These are phyloP conservation scores for Naganishia sp. DNA, from an alignment of 1,284 basidiomycete species.

Conservation along the genomic window DNA sequence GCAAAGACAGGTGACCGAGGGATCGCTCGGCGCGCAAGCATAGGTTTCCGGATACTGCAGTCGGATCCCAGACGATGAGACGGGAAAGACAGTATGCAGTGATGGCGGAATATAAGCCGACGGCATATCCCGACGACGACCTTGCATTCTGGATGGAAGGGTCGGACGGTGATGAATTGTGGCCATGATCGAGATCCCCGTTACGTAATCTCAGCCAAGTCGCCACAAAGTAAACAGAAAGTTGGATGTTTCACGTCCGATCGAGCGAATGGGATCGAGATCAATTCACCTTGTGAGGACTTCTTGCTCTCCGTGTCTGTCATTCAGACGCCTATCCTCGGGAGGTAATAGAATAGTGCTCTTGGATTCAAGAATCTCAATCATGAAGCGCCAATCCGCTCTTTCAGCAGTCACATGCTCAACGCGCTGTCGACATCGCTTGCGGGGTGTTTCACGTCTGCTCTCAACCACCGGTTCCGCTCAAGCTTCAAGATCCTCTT, in stretches of 20 bases:
- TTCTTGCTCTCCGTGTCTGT: background rate
- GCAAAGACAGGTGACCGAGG: conserved; percentile 15
- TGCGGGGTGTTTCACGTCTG: background rate
- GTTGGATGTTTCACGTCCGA: conserved; percentile 5
- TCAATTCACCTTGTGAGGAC: background rate
- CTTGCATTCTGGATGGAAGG: background rate
- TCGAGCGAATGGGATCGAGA: background rate
- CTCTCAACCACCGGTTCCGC: background rate
- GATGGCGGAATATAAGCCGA: background rate
- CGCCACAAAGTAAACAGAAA: conserved; percentile 28
- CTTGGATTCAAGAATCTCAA: background rate
- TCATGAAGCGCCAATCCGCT: conserved; percentile 1
- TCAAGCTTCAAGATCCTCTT: background rate
- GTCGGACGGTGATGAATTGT: conserved; percentile 17
- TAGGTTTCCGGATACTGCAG: conserved; percentile 1
- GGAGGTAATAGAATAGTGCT: too few species aligned
- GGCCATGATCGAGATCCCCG: background rate
- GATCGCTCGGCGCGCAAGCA: conserved; percentile 24
- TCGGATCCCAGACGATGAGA: background rate
- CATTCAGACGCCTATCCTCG: background rate
- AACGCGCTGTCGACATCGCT: background rate
- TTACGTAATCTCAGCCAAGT: background rate
- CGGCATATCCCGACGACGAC: background rate
- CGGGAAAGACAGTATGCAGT: background rate
- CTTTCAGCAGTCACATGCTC: background rate